Evolutionary conservation across 148 eudicot genomes (phyloP), one percentile per base, ranked within the genome.

Genomic region (Pouteria glomerata): DNA sequence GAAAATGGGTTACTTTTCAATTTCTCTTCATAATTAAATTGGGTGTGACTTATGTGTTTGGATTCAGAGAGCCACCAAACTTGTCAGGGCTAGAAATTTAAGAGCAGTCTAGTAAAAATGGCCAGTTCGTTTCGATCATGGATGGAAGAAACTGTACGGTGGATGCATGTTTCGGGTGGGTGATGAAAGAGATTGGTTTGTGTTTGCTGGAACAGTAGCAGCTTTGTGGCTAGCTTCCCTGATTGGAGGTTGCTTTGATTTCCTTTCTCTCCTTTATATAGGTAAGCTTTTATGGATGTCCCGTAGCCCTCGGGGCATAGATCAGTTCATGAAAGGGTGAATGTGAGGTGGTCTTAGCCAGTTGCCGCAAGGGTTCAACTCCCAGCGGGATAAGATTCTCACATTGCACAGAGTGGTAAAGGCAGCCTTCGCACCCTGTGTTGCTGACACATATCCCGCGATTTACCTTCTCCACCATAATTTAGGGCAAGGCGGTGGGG

Each of bases 81-180:
- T 8, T 85, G 81, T 72, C 82, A 4, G 76, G 74, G 39, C 45
- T 82, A n/a, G 81, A 77, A 47, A 79, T 82, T 15, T 31, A 69
- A 19, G 85, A 82, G 65, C 24, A 69, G 63, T n/a, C 75, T 51
- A 0, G 16, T 30, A 41, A 75, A 72, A 50, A 70, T 68, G 56
- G 78, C 78, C 0, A 19, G 37, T 23, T 1, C 7, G 6, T 6
- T 84, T 0, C 64, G 60, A 23, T 71, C 51, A 29, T 33, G 47
- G 68, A 41, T 66, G 0, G 82, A 82, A 50, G 69, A 69, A 23
- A 68, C 27, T 3, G 47, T 77, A 41, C 72, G 78, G 39, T 77
- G 80, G 80, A n/a, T n/a, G n/a, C n/a, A 74, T 79, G 82, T 70
- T 85, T 70, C 70, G 74, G 2, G 75, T 85, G 53, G 77, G 83